Percentiles rank a stretch among this genome's conserved stretches.
Conservation (phyloP, 192 early-diverging fungal species). For the Linnemannia zychae region DNA sequence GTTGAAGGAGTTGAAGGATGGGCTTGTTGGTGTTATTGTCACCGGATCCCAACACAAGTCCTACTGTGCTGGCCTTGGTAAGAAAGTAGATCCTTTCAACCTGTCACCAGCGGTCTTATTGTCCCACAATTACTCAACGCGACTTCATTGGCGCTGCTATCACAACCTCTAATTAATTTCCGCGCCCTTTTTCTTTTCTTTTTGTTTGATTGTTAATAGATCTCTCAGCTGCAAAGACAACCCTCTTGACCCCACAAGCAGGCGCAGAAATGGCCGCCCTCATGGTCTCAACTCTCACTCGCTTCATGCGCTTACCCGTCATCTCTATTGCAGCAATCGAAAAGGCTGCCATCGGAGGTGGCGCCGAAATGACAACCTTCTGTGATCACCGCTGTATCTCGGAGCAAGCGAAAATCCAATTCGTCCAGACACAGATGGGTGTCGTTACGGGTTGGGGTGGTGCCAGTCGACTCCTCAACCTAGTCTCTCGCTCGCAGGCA, state of each 20-base stretch:
- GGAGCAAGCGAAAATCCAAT: conserved; percentile 59
- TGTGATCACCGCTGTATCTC: conserved; percentile 70
- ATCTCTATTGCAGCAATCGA: conserved; percentile 72
- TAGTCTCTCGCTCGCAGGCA: conserved; percentile 63
- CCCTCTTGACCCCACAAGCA: conserved; percentile 55
- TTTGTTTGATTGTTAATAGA: conserved; percentile 51
- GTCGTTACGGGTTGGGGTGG: conserved; percentile 77
- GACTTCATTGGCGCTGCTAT: not conserved
- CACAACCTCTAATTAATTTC: not conserved
- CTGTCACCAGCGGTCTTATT: not conserved
- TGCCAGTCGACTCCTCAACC: conserved; percentile 53
- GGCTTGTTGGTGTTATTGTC: conserved; percentile 58
- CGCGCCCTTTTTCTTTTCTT: not conserved
- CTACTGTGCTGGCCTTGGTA: conserved; percentile 68
- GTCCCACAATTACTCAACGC: not conserved
- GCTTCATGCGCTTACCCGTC: conserved; percentile 66
- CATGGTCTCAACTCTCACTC: conserved; percentile 73
- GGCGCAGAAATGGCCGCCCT: conserved; percentile 62
- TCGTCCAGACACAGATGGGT: conserved; percentile 74
- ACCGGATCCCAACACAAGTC: conserved; percentile 58
- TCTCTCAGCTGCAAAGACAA: conserved; percentile 61
- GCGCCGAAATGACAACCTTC: conserved; percentile 72
- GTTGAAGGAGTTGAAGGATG: conserved; percentile 8
- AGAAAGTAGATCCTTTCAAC: not conserved
- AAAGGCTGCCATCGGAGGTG: conserved; percentile 76